phyloP scores from a whole-genome alignment of 179 eudicot species.

The Carnegiea gigantea region DNA sequence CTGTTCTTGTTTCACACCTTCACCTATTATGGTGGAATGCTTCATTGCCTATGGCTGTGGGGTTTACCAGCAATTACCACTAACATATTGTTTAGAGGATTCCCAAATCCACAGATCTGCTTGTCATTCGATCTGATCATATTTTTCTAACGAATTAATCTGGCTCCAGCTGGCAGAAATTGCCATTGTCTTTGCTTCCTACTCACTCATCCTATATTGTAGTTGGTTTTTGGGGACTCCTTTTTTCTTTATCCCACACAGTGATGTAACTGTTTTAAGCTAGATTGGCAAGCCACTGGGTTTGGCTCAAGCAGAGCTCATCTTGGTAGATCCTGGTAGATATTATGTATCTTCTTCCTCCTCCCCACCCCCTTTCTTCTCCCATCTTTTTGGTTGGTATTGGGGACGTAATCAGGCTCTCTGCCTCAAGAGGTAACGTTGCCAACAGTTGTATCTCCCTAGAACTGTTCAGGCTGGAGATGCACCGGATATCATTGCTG shows the following conservation, averaged over 20 bases:
- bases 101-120: not conserved
- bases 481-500: too few relatives aligned
- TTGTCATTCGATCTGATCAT: not conserved
- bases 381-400: not conserved
- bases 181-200: not conserved
- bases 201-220: not conserved
- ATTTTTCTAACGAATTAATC: too few relatives aligned
- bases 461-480: too few relatives aligned
- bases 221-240: not conserved
- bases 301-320: not conserved
- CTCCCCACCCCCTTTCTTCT: not conserved
- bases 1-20: not conserved
- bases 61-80: not conserved
- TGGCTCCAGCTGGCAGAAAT: not conserved
- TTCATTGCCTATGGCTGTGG: not conserved
- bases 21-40: not conserved
- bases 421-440: not conserved
- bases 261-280: not conserved
- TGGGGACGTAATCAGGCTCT: not conserved
- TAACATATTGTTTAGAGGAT: not conserved
- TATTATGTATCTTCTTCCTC: too few relatives aligned
- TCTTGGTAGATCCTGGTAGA: not conserved
- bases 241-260: not conserved
- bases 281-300: not conserved
- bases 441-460: not conserved